These are phyloP conservation scores for Penicillium subrubescens DNA, from an alignment of 495 filamentous ascomycete species.

Conservation along the genomic window DNA sequence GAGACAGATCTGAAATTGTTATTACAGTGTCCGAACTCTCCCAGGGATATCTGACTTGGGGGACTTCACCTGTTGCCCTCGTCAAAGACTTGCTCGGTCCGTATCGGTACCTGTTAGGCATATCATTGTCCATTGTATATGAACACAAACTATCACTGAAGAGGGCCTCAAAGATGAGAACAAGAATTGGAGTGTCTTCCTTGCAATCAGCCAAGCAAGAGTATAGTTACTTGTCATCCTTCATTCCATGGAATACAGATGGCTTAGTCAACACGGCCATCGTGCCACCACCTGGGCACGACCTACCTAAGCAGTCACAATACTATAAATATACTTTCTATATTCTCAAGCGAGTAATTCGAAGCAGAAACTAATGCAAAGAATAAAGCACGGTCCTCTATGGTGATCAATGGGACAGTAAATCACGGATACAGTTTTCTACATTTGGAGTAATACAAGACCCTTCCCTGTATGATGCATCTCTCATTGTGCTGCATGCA, in stretches of 20 bases:
- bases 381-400: conserved; percentile 13
- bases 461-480: background rate
- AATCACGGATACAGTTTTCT: background rate
- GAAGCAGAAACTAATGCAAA: conserved; percentile 13
- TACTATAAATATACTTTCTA: conserved; percentile 12
- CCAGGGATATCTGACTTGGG: background rate
- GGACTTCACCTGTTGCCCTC: background rate
- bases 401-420: conserved; percentile 5
- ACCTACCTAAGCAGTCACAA: background rate
- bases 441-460: background rate
- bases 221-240: background rate
- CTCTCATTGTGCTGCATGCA: background rate
- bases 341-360: background rate
- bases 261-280: background rate
- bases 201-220: background rate
- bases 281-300: background rate
- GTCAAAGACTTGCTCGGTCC: background rate
- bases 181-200: background rate
- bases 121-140: background rate
- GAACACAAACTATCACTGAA: background rate
- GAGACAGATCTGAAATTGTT: background rate
- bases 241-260: background rate
- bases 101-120: background rate
- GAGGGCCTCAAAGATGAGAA: background rate
- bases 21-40: background rate